Base-by-base conservation (phyloP, 768 basidiomycete species). In the Lyophyllum shimeji region DNA sequence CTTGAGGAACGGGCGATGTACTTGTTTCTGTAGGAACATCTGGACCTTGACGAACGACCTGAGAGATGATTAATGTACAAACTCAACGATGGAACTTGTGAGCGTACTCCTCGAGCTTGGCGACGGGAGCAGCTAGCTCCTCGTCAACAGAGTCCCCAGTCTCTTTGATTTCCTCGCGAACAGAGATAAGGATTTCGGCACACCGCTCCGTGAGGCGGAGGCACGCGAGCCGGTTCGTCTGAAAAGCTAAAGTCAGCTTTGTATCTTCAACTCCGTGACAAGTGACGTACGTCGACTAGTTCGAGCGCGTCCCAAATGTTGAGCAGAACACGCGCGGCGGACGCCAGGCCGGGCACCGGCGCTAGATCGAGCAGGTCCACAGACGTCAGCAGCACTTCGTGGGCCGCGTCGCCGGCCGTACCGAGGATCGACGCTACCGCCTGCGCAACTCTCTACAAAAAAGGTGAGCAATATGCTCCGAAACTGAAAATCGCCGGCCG, bases 171-270 rank as follows among this genome's bases (percentile, higher is more conserved):
- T 89, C 87, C 29, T 81, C 77, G 0, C 82, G 77, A 5, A 92
- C 79, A 11, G 81, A 79, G n/a, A 84, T 69, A 2, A 91, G 76
- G 17, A 86, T 79, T 13, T 82, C 82, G 0, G 89, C 89, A 58
- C 88, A 90, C 24, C 87, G 82, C 60, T 89, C 83, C 0, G 87
- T 87, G 7, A 92, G 76, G 9, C 87, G 84, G 25, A 91, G 74
- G 61, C 86, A 89, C 1, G 82, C 80, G 12, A 86, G 71, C 17
- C 86, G 77, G 58, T 91, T 90, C 59, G 81, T 82, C 89, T 91
- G 34, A n/a, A 40, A 18, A 40, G 39, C n/a, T 40, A 40, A 40
- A 40, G 5, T 40, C 18, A 40, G 39, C 8, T 4, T n/a, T 40
- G 39, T 37, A 37, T 18, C 39, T n/a, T n/a, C 18, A 40, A 2